Conservation (phyloP, 2,329 filamentous ascomycete species). For the Apiospora saccharicola region DNA sequence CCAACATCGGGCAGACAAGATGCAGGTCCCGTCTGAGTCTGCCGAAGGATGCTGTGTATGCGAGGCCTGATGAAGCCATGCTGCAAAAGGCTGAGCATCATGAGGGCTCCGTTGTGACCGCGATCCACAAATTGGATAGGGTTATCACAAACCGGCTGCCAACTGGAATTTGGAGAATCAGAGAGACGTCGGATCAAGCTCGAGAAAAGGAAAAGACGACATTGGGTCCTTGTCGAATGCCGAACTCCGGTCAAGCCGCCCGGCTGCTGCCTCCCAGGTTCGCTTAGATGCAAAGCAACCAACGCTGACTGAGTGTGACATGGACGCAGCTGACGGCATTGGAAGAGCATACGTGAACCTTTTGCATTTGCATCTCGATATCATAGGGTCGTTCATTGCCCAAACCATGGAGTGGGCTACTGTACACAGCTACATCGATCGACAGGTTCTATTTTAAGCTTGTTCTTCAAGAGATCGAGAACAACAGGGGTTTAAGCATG, state of each 20-base stretch:
- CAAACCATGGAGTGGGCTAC: background rate
- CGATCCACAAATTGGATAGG: background rate
- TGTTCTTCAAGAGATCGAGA: constrained; percentile 7
- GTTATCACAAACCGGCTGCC: background rate
- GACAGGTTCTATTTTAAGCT: constrained; percentile 4
- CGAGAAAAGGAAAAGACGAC: background rate
- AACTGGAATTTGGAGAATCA: background rate
- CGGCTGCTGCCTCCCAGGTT: constrained; percentile 3
- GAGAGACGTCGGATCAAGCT: background rate
- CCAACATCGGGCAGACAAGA: background rate
- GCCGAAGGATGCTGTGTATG: background rate
- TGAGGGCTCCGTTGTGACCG: background rate
- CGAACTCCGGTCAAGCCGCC: constrained; percentile 3
- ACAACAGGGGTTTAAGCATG: background rate
- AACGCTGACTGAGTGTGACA: constrained; percentile 7
- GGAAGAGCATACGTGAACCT: background rate
- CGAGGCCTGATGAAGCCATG: background rate
- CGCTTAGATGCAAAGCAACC: constrained; percentile 20
- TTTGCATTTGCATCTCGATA: constrained; percentile 6
- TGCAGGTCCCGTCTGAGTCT: constrained; percentile 8
- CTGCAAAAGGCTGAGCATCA: background rate
- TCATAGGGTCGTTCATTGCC: background rate
- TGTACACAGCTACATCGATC: background rate
- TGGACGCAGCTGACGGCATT: background rate
- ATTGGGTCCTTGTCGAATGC: background rate